A percentile compares a stretch with the other conserved stretches of the same genome.
Conservation (phyloP, 768 basidiomycete genomes). For the Pleurotus pulmonarius region DNA sequence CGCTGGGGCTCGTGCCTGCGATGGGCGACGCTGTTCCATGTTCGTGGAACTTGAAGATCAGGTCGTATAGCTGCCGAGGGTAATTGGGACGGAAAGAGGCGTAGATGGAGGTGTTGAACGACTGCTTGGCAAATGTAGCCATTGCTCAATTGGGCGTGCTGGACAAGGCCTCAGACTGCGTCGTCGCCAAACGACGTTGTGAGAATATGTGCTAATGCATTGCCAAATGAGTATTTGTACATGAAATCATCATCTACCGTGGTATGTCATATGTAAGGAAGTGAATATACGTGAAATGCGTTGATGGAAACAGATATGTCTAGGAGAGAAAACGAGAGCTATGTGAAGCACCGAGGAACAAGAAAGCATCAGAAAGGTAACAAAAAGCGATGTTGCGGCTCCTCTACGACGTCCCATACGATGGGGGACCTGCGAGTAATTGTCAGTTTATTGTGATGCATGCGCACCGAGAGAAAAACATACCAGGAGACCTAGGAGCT, state of each 20-base stretch:
- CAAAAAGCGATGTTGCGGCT: neutral
- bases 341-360: neutral
- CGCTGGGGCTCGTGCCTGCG: constrained; percentile 8
- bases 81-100: constrained; percentile 72
- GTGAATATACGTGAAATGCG: neutral
- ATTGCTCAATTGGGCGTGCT: constrained; percentile 29
- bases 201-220: neutral
- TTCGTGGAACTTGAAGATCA: constrained; percentile 58
- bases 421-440: constrained; percentile 32
- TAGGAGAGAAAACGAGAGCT: neutral
- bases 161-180: no score
- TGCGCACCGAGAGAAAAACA: constrained; percentile 17
- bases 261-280: neutral
- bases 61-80: constrained; percentile 59
- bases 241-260: neutral
- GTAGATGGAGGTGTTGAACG: constrained; percentile 67
- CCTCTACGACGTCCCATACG: constrained; percentile 21
- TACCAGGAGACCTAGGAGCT: constrained; percentile 55
- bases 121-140: constrained; percentile 71
- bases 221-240: neutral
- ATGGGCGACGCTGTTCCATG: neutral
- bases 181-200: neutral
- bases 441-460: constrained; percentile 2
- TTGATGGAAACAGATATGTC: neutral
- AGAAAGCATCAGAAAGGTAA: neutral